These are phyloP conservation scores for Cinnamomum micranthum DNA, from an alignment of 164 flowering plant genomes.

Conservation along the genomic window DNA sequence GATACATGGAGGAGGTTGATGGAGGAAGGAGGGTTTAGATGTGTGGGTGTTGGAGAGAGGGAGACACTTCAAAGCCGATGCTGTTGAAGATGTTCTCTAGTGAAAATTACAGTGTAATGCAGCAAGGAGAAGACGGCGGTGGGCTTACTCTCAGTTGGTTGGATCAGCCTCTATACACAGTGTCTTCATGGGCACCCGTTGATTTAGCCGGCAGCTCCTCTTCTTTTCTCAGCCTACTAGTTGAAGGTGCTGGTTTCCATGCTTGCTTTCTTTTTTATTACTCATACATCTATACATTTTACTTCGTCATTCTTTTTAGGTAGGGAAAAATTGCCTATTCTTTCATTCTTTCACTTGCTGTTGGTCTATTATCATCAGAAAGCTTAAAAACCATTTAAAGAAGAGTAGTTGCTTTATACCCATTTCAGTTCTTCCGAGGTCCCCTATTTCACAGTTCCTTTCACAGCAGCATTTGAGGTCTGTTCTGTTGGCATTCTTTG, in stretches of 20 bases:
- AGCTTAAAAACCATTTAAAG: slow-evolving; percentile 6
- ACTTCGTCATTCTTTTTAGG: slow-evolving; percentile 48
- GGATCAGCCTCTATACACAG: slow-evolving; percentile 82
- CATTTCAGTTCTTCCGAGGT: slow-evolving; percentile 6
- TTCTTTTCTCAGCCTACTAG: slow-evolving; percentile 52
- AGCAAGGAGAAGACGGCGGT: slow-evolving; percentile 41
- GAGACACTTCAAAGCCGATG: slow-evolving; percentile 73
- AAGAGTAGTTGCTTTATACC: too few species aligned
- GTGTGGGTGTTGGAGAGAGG: slow-evolving; percentile 46
- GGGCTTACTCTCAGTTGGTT: slow-evolving; percentile 65
- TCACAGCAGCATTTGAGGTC: slow-evolving; percentile 22
- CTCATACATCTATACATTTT: neutral
- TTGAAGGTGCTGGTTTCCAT: slow-evolving; percentile 5
- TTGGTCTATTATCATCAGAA: slow-evolving; percentile 13
- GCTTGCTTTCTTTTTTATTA: slow-evolving; percentile 7
- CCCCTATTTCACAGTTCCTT: slow-evolving; percentile 8
- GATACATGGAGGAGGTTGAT: slow-evolving; percentile 59
- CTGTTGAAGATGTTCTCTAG: slow-evolving; percentile 71
- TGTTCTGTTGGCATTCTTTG: slow-evolving; percentile 33
- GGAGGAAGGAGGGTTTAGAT: slow-evolving; percentile 62
- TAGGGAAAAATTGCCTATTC: slow-evolving; percentile 37
- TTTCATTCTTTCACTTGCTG: slow-evolving; percentile 62
- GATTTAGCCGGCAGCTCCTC: slow-evolving; percentile 64
- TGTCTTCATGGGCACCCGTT: slow-evolving; percentile 78
- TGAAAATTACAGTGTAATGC: slow-evolving; percentile 40